Base-by-base conservation (phyloP, 768 basidiomycete genomes). In the Mycena capillaripes region DNA sequence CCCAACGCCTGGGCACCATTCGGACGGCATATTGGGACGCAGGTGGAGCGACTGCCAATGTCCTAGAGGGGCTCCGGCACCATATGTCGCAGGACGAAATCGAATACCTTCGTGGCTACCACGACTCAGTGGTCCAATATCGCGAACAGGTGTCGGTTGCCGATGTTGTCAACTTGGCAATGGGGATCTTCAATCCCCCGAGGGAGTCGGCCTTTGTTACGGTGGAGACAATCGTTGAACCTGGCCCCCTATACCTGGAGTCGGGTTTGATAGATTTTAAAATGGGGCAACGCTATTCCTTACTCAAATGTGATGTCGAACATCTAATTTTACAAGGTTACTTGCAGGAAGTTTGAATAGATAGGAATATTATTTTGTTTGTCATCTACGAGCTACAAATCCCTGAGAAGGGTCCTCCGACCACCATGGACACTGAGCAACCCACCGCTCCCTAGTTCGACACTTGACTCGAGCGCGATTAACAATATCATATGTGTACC, bases 261-360 rank as follows among this genome's bases (percentile, higher is more conserved):
- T 65, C 63, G 6, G 63, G 63, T 1, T 21, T 14, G n/a, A 65
- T 65, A 7, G 50, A 52, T 36, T 65, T 65, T 34, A 4, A 53
- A 23, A 5, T 9, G 3, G 63, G 63, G 34, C 14, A 42, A n/a
- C 63, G 63, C 29, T 65, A 65, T 36, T 40, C 55, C 38, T 19
- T 65, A 6, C 34, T 23, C 4, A 65, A 53, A 42, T 12, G 23
- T 38, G 50, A 65, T 19, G 19, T 65, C 11, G 63, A 40, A 55
- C 63, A 61, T 21, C 63, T 65, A 29, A 65, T 65, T 30, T 29
- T 53, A 40, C 63, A 65, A 29, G 63, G 34, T 36, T 36, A 36
- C 12, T 36, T 36, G 34, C 6, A 36, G 34, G 34, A 36, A 12
- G 34, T 36, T n/a, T n/a, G n/a, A n/a, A n/a, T n/a, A n/a, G n/a